A percentile compares a stretch with the other conserved stretches of the same genome.
Evolutionary conservation across 2,329 filamentous ascomycete genomes (phyloP).

Genomic region (Colletotrichum neosansevieriae): DNA sequence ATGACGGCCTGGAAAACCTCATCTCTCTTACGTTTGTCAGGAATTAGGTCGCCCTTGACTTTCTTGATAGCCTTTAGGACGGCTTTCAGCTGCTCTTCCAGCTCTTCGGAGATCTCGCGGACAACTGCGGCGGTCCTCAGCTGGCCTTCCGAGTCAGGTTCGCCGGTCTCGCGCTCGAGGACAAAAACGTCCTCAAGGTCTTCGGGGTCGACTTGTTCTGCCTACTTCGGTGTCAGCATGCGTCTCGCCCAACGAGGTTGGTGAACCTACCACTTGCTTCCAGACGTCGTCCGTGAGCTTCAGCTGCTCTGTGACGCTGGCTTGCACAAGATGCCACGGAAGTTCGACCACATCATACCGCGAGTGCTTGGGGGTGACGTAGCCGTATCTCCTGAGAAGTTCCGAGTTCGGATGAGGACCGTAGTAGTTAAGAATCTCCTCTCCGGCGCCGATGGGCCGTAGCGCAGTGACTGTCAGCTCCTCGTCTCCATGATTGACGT

Average conservation of each 20-base stretch:
- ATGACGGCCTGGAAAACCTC: slow-evolving; percentile 58
- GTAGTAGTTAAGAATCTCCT: slow-evolving; percentile 91
- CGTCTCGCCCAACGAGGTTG: slow-evolving; percentile 32
- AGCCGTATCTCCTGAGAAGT: slow-evolving; percentile 86
- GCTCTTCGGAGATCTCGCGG: slow-evolving; percentile 60
- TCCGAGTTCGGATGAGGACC: slow-evolving; percentile 87
- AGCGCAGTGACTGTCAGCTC: slow-evolving; percentile 78
- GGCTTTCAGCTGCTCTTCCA: slow-evolving; percentile 63
- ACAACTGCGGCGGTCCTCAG: slow-evolving; percentile 54
- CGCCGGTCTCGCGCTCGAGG: slow-evolving; percentile 67
- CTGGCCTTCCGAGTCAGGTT: slow-evolving; percentile 63
- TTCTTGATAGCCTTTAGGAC: slow-evolving; percentile 64
- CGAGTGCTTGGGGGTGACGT: slow-evolving; percentile 82
- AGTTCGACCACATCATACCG: slow-evolving; percentile 88
- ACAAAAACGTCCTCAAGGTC: slow-evolving; percentile 82
- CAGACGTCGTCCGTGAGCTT: slow-evolving; percentile 53
- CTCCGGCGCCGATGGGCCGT: slow-evolving; percentile 74
- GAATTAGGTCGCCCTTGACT: slow-evolving; percentile 54
- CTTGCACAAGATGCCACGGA: slow-evolving; percentile 69
- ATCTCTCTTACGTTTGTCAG: slow-evolving; percentile 64
- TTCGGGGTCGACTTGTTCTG: slow-evolving; percentile 69
- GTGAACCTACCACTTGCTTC: slow-evolving; percentile 57
- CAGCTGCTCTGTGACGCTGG: slow-evolving; percentile 55
- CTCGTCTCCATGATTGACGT: slow-evolving; percentile 66
- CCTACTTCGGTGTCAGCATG: slow-evolving; percentile 42